These are phyloP conservation scores for Oryza australiensis DNA, from an alignment of 176 grass and related monocot species.

Conservation along the genomic window DNA sequence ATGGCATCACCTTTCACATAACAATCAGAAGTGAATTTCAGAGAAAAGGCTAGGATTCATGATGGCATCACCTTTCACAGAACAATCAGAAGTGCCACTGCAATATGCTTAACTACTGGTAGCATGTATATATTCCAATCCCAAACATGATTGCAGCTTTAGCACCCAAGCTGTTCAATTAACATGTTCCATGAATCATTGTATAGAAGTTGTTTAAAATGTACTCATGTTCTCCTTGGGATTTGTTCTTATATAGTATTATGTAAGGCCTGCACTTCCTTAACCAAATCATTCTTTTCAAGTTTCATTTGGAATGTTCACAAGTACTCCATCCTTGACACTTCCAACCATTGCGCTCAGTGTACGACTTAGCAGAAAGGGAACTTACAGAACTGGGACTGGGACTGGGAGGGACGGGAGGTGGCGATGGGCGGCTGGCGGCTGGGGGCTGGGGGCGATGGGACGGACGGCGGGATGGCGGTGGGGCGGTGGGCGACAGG, in stretches of 20 bases:
- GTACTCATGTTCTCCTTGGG: not conserved
- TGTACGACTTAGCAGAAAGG: no score
- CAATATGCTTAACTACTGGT: not conserved
- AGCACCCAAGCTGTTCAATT: not conserved
- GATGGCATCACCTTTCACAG: no score
- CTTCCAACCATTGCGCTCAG: not conserved
- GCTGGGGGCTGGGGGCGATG: no score
- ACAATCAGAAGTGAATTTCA: no score
- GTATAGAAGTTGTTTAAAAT: not conserved
- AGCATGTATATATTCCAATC: not conserved
- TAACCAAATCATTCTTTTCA: not conserved
- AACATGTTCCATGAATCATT: not conserved
- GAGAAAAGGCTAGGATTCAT: no score
- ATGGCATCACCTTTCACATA: constrained; percentile 24
- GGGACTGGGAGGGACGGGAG: no score
- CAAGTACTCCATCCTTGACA: not conserved
- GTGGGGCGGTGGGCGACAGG: no score
- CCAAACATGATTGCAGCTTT: constrained; percentile 6
- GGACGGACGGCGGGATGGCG: no score
- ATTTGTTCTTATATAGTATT: no score
- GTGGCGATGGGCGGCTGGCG: no score
- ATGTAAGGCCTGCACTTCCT: no score
- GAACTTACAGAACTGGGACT: no score
- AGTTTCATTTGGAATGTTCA: not conserved
- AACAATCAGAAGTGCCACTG: not conserved